Conservation (phyloP, 2,329 filamentous ascomycete genomes). For the Beauveria medogensis region DNA sequence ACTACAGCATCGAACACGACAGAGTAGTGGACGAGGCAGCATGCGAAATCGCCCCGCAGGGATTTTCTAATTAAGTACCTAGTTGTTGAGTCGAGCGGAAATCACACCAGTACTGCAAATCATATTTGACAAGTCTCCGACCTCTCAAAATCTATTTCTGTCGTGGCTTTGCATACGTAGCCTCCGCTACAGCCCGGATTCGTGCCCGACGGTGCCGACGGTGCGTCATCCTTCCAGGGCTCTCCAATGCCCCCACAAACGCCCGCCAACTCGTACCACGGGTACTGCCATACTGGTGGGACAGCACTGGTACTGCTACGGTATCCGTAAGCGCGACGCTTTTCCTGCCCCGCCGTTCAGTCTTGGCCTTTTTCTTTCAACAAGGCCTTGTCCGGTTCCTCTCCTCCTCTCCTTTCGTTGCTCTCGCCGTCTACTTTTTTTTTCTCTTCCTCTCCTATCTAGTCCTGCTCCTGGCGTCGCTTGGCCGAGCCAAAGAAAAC, state of each 20-base stretch:
- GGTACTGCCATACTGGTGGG: too few species aligned
- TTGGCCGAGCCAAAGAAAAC: neutral
- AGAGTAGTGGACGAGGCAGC: too few species aligned
- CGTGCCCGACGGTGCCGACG: neutral
- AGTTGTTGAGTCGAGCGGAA: neutral
- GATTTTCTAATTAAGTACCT: too few species aligned
- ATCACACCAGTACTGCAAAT: neutral
- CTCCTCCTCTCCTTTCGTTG: neutral
- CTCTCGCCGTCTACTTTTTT: neutral
- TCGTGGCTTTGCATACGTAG: conserved; percentile 1
- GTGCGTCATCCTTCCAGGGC: neutral
- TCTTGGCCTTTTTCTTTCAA: neutral
- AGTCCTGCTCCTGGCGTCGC: neutral
- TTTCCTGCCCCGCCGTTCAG: neutral
- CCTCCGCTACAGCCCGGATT: neutral
- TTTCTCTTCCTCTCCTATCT: neutral
- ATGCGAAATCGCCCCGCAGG: too few species aligned
- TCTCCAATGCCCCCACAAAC: neutral
- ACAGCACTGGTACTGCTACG: neutral
- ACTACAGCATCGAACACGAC: too few species aligned
- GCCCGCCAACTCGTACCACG: neutral
- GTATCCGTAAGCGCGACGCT: neutral
- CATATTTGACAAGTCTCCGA: neutral
- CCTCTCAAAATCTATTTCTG: neutral
- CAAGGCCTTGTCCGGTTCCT: neutral